Evolutionary conservation across 208 protist species (phyloP).

Genomic region (Balamuthia mandrillaris): DNA sequence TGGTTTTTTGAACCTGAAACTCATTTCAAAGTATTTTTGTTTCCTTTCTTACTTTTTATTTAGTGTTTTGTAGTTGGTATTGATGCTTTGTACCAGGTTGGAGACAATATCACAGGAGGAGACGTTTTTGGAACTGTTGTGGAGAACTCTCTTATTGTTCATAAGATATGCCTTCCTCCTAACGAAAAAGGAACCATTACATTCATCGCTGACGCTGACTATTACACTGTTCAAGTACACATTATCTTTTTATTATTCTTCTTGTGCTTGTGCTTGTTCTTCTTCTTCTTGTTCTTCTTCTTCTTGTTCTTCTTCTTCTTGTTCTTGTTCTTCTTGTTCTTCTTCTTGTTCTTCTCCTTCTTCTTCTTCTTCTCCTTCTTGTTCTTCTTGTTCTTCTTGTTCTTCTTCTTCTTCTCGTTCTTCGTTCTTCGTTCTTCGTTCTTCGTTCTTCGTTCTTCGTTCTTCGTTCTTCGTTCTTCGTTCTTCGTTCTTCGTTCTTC

Average conservation of each 20-base stretch:
- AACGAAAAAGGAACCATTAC: slow-evolving; percentile 53
- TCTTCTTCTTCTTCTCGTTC: background rate
- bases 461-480: no score
- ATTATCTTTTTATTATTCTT: background rate
- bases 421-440: background rate
- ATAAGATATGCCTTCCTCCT: slow-evolving; percentile 63
- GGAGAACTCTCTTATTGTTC: slow-evolving; percentile 60
- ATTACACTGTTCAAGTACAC: slow-evolving; percentile 50
- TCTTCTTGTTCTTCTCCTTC: no score
- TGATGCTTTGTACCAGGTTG: slow-evolving; percentile 38
- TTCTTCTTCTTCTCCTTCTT: background rate
- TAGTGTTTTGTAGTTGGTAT: background rate
- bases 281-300: background rate
- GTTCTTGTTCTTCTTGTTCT: no score
- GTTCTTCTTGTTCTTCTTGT: background rate
- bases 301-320: background rate
- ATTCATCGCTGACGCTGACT: slow-evolving; percentile 43
- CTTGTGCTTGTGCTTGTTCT: background rate
- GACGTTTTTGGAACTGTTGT: slow-evolving; percentile 59
- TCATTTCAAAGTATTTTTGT: slow-evolving; percentile 1
- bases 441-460: no score
- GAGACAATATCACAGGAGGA: slow-evolving; percentile 58
- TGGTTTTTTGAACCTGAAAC: no score
- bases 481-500: background rate
- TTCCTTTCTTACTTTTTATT: background rate